Evolutionary conservation across 2,329 filamentous ascomycete species (phyloP).

Genomic region (Corynespora cassiicola): DNA sequence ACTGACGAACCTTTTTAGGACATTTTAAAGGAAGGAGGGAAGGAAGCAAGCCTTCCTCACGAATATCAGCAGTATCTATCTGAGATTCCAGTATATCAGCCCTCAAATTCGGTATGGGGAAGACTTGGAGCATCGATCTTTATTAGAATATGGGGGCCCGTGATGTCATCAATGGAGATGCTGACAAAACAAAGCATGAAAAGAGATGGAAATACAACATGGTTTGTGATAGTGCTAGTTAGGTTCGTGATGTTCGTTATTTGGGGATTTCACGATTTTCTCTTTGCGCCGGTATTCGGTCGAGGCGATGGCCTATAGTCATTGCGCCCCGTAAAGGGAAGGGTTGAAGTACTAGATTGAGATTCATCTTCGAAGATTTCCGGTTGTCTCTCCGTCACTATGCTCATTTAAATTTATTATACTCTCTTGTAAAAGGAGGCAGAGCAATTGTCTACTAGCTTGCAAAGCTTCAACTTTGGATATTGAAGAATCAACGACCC

Average conservation of each 20-base stretch:
- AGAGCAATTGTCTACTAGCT: not conserved
- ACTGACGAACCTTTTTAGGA: constrained; percentile 4
- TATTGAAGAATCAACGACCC: constrained; percentile 1
- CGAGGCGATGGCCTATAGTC: constrained; percentile 9
- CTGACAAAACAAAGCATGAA: constrained; percentile 7
- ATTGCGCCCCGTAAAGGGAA: too few relatives aligned
- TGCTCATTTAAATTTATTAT: too few relatives aligned
- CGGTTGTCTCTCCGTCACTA: not conserved
- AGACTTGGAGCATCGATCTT: constrained; percentile 13
- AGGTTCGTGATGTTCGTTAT: constrained; percentile 5
- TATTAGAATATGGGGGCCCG: constrained; percentile 5
- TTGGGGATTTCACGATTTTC: constrained; percentile 10
- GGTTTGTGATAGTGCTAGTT: constrained; percentile 3
- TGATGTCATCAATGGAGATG: constrained; percentile 10
- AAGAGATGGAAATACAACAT: constrained; percentile 5
- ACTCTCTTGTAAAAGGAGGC: not conserved
- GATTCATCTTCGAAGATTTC: not conserved
- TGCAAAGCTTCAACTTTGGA: not conserved
- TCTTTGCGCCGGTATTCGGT: constrained; percentile 11
- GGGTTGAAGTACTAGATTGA: too few relatives aligned
- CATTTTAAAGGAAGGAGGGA: constrained; percentile 5
- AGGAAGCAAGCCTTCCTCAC: constrained; percentile 3
- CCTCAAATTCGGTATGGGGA: not conserved
- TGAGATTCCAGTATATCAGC: constrained; percentile 2
- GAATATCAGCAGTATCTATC: constrained; percentile 9